These are phyloP conservation scores for Raphidocelis subcapitata DNA, from an alignment of 139 green algal species.

Conservation along the genomic window DNA sequence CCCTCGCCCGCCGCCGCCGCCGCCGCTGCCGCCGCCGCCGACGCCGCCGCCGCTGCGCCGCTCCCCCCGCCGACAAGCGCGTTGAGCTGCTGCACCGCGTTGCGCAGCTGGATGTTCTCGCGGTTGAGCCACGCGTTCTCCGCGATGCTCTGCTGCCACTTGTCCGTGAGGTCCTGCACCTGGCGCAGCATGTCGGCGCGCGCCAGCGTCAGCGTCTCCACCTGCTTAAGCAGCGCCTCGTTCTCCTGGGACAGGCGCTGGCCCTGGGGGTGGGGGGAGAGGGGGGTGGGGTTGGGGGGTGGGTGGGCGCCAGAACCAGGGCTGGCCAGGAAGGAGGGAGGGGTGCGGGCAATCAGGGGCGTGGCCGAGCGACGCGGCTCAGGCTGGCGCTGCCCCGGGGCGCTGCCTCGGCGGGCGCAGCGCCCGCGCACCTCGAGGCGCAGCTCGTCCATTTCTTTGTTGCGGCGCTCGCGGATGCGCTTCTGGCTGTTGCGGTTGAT, in stretches of 20 bases:
- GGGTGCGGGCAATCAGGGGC: too few relatives aligned
- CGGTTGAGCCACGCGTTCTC: conserved; percentile 43
- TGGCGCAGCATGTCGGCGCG: conserved; percentile 40
- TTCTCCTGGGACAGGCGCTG: conserved; percentile 28
- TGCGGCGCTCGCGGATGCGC: conserved; percentile 33
- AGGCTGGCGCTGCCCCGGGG: too few relatives aligned
- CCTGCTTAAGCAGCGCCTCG: conserved; percentile 32
- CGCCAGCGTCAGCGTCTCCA: conserved; percentile 35
- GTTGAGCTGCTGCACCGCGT: conserved; percentile 27
- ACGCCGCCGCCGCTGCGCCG: conserved; percentile 4
- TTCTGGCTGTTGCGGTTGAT: conserved; percentile 47
- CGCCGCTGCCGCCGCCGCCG: too few relatives aligned
- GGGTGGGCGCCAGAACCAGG: too few relatives aligned
- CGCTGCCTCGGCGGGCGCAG: not conserved
- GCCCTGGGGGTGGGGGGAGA: conserved; percentile 4
- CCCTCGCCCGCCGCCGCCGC: too few relatives aligned
- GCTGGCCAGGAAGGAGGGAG: not conserved
- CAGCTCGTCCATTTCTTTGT: conserved; percentile 34
- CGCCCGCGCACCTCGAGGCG: conserved; percentile 20
- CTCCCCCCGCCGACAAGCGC: not conserved
- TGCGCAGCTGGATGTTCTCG: conserved; percentile 41
- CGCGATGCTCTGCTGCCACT: conserved; percentile 44
- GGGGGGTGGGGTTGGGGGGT: too few relatives aligned
- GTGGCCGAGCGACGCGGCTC: too few relatives aligned
- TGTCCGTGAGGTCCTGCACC: conserved; percentile 43